Base-by-base conservation (phyloP, 768 basidiomycete genomes). In the Kwoniella dejecticola region DNA sequence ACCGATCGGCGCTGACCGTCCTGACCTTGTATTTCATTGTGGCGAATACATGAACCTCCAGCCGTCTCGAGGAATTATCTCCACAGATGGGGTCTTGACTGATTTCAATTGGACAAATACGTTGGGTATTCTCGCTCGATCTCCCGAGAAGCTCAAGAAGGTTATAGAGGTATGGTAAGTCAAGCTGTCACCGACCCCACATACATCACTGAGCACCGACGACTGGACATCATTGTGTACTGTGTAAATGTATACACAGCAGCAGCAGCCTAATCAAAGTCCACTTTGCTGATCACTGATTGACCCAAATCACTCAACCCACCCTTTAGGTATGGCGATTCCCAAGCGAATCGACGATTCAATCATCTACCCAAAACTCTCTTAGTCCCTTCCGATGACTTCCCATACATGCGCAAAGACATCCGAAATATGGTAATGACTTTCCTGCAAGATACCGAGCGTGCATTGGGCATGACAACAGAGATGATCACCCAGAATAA, bases 1-100 rank as follows among this genome's bases (percentile, higher is more conserved):
- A n/a, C n/a, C n/a, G n/a, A n/a, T n/a, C n/a, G n/a, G n/a, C n/a
- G n/a, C n/a, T n/a, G n/a, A n/a, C n/a, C n/a, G n/a, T n/a, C n/a
- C n/a, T n/a, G n/a, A n/a, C n/a, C n/a, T n/a, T n/a, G n/a, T n/a
- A n/a, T n/a, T n/a, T n/a, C n/a, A n/a, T n/a, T n/a, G n/a, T n/a
- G n/a, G n/a, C n/a, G n/a, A n/a, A n/a, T n/a, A n/a, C n/a, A n/a
- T n/a, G n/a, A n/a, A n/a, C n/a, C 49, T 45, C 50, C 36, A 53
- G 53, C 76, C 76, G 15, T 64, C 67, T 23, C 64, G 53, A n/a
- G 65, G 64, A 17, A 60, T 69, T 0, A 59, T 76, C 27, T 46
- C 52, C 11, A 46, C 73, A 17, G 60, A 64, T 13, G 69, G 68
- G 26, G 64, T 73, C 24, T 46, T 73, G 24, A 66, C 75, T 1